Evolutionary conservation across 352 stramenopile genomes (phyloP).

Genomic region (Globisporangium orthogonon): DNA sequence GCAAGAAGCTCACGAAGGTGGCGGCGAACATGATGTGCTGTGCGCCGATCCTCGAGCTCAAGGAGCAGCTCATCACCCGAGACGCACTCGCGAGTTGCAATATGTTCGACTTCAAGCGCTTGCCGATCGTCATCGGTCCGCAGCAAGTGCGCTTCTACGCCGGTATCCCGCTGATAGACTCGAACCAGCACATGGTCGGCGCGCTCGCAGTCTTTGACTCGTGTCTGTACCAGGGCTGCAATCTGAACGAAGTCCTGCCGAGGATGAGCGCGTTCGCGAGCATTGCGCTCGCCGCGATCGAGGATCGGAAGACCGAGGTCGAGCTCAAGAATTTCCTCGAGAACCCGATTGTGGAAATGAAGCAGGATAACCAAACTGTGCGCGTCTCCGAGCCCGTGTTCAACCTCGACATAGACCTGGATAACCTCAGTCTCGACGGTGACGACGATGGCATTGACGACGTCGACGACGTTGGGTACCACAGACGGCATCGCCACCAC

Average conservation of each 20-base stretch:
- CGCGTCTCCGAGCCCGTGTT: constrained; percentile 35
- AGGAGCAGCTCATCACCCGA: constrained; percentile 38
- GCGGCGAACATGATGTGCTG: constrained; percentile 59
- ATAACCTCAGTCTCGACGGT: constrained; percentile 18
- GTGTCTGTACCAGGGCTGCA: constrained; percentile 20
- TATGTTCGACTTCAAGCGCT: constrained; percentile 41
- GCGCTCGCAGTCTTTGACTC: constrained; percentile 66
- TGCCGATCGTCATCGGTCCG: constrained; percentile 62
- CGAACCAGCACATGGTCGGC: constrained; percentile 35
- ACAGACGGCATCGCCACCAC: not conserved
- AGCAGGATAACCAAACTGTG: constrained; percentile 17
- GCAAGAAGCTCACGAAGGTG: constrained; percentile 47
- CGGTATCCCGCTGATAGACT: constrained; percentile 48
- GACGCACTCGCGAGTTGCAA: constrained; percentile 27
- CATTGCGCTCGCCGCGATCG: constrained; percentile 28
- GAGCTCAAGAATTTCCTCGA: constrained; percentile 53
- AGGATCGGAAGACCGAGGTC: constrained; percentile 35
- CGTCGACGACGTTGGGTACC: constrained; percentile 11
- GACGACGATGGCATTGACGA: constrained; percentile 14
- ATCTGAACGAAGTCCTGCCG: constrained; percentile 34
- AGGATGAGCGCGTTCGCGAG: constrained; percentile 29
- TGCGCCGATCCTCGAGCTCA: constrained; percentile 45
- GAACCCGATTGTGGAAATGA: constrained; percentile 31
- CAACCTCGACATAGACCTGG: constrained; percentile 19
- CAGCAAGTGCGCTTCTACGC: constrained; percentile 72